Evolutionary conservation across 164 flowering plant species (phyloP), one percentile per base, ranked within the genome.

Genomic region (Euptelea pleiosperma): DNA sequence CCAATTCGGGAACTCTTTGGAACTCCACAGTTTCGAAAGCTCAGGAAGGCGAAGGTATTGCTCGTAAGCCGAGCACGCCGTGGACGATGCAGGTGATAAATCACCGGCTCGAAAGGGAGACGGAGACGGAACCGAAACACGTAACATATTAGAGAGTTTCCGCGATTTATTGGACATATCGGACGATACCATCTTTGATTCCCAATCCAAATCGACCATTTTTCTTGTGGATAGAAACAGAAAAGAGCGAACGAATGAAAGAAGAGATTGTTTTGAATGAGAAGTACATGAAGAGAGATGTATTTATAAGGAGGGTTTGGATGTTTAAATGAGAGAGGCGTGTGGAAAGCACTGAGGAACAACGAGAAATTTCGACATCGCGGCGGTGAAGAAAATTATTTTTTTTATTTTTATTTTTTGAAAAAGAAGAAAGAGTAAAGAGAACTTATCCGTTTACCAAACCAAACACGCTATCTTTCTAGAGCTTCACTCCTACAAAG

Each of bases 11-110:
- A 87, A 89, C 4, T 85, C 91, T 12, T 41, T 68, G 2, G 66
- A 24, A 9, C n/a, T 56, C 95, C 89, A 85, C 0, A 92, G 77
- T 64, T 72, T 77, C 18, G 69, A 34, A 7, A 92, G 75, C 73
- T 89, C 86, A 4, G 91, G 84, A 0, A 87, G 77, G 3, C 86
- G 83, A 3, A 92, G 61, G 57, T 87, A 92, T 16, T 76, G 63
- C 52, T 92, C 98, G 75, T 87, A 89, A 3, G 89, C 83, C 0
- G 71, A 62, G 25, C 81, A 81, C n/a, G 78, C 69, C 1, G 82
- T n/a, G 0, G 77, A 28, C n/a, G 60, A 64, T 4, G 73, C 54
- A 2, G 51, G 28, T 3, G 52, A 44, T 1, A 39, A 12, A 12
- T 65, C 74, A n/a, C 21, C 47, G 22, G 44, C 19, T 3, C 52